These are phyloP conservation scores for Penicillium parvum DNA, from an alignment of 495 filamentous ascomycete species.

Conservation along the genomic window DNA sequence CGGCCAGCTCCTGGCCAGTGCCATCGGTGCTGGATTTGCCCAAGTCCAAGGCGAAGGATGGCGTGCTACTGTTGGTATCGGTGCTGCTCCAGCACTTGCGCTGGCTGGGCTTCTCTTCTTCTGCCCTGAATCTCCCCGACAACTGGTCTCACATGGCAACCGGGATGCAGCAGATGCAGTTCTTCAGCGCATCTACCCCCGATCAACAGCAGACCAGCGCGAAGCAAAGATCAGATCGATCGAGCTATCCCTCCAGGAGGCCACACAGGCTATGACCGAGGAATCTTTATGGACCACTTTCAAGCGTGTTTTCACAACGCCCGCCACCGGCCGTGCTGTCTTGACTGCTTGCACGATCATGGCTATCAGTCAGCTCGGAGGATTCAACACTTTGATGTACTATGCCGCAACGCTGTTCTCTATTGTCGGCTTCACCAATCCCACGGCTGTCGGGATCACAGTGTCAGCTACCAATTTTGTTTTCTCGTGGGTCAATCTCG, in stretches of 20 bases:
- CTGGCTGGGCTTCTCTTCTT: constrained; percentile 38
- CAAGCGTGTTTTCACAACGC: constrained; percentile 36
- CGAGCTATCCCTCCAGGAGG: constrained; percentile 30
- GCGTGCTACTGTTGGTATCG: constrained; percentile 48
- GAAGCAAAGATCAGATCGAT: constrained; percentile 36
- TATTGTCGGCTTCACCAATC: constrained; percentile 48
- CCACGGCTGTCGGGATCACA: constrained; percentile 45
- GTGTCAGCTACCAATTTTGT: constrained; percentile 51
- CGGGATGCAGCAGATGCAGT: constrained; percentile 32
- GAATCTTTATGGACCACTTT: constrained; percentile 31
- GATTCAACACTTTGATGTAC: constrained; percentile 49
- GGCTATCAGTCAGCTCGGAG: constrained; percentile 42
- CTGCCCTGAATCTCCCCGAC: constrained; percentile 50
- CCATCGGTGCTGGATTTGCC: constrained; percentile 49
- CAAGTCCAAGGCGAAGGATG: constrained; percentile 39
- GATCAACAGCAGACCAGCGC: constrained; percentile 33
- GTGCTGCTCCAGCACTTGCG: constrained; percentile 42
- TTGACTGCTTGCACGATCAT: constrained; percentile 41
- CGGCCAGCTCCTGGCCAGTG: constrained; percentile 49
- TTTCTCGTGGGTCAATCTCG: constrained; percentile 46
- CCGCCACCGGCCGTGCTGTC: constrained; percentile 44
- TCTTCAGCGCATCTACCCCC: constrained; percentile 34
- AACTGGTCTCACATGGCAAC: constrained; percentile 43
- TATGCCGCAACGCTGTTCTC: constrained; percentile 49
- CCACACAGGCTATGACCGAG: constrained; percentile 22